These are phyloP conservation scores for Cladobotryum protrusum DNA, from an alignment of 2,329 filamentous ascomycete genomes.

Conservation along the genomic window DNA sequence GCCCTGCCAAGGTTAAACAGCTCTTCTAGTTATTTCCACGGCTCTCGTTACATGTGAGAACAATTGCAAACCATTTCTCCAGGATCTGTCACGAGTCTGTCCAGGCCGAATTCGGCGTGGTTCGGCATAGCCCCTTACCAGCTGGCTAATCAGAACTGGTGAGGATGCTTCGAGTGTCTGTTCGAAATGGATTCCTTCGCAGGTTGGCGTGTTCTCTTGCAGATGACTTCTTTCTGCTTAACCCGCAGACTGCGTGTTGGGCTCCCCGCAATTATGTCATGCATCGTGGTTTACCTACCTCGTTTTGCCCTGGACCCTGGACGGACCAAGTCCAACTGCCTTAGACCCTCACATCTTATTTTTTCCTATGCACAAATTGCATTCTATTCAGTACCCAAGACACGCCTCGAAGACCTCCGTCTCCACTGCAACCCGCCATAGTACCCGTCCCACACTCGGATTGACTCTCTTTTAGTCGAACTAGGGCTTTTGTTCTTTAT, in stretches of 20 bases:
- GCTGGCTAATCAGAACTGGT: not conserved
- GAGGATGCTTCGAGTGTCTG: not conserved
- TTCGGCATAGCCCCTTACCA: not conserved
- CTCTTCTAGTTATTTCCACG: too few species aligned
- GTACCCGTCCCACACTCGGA: constrained; percentile 10
- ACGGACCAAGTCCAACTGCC: constrained; percentile 8
- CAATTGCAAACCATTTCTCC: not conserved
- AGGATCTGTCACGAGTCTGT: not conserved
- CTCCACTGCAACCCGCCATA: constrained; percentile 6
- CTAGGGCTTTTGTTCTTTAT: constrained; percentile 8
- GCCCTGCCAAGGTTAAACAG: not conserved
- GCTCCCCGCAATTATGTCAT: constrained; percentile 42
- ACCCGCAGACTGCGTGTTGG: not conserved
- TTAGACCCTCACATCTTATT: constrained; percentile 8
- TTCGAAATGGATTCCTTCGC: too few species aligned
- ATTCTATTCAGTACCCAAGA: constrained; percentile 9
- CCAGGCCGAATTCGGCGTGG: constrained; percentile 8
- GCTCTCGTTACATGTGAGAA: not conserved
- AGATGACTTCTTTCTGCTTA: not conserved
- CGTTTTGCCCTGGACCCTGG: constrained; percentile 7
- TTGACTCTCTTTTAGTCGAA: constrained; percentile 8
- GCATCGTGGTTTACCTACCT: constrained; percentile 24
- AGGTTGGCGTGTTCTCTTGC: not conserved
- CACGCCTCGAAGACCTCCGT: constrained; percentile 5
- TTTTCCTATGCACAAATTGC: constrained; percentile 12